Evolutionary conservation across 2,329 filamentous ascomycete genomes (phyloP).

Genomic region (Colletotrichum camelliae): DNA sequence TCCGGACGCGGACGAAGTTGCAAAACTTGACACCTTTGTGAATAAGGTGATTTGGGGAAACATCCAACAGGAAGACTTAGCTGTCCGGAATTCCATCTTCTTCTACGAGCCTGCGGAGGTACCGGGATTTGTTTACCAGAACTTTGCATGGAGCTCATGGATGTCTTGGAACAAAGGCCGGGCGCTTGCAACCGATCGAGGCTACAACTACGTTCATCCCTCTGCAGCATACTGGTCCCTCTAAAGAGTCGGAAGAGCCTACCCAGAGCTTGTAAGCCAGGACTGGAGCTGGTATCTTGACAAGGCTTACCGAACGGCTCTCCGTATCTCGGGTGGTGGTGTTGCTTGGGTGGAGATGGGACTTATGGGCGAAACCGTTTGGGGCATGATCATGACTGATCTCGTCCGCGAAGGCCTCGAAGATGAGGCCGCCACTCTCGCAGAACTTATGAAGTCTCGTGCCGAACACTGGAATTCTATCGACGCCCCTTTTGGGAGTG

Average conservation of each 20-base stretch:
- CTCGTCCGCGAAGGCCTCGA: constrained; percentile 48
- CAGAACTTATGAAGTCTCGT: constrained; percentile 50
- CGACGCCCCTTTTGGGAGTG: constrained; percentile 61
- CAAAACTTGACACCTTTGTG: constrained; percentile 59
- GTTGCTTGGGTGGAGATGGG: constrained; percentile 46
- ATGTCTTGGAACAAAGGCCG: constrained; percentile 35
- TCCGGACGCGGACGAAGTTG: constrained; percentile 53
- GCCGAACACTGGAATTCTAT: constrained; percentile 55
- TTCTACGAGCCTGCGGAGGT: constrained; percentile 56
- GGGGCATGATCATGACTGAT: constrained; percentile 56
- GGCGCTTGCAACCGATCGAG: constrained; percentile 52
- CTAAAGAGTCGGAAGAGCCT: constrained; percentile 57
- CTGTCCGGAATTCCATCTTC: constrained; percentile 55
- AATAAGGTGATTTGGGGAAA: constrained; percentile 54
- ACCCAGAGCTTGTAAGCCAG: constrained; percentile 42
- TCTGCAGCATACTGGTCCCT: constrained; percentile 61
- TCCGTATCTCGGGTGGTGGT: constrained; percentile 41
- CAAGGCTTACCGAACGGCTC: constrained; percentile 57
- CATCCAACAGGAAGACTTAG: constrained; percentile 47
- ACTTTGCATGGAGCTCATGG: constrained; percentile 46
- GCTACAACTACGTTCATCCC: constrained; percentile 66
- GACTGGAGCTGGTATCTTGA: constrained; percentile 61
- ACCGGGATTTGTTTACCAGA: constrained; percentile 47
- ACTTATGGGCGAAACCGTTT: constrained; percentile 66
- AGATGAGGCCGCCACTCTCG: constrained; percentile 38